Conservation (phyloP, 331 rosid genomes). For the Malus hybrid region DNA sequence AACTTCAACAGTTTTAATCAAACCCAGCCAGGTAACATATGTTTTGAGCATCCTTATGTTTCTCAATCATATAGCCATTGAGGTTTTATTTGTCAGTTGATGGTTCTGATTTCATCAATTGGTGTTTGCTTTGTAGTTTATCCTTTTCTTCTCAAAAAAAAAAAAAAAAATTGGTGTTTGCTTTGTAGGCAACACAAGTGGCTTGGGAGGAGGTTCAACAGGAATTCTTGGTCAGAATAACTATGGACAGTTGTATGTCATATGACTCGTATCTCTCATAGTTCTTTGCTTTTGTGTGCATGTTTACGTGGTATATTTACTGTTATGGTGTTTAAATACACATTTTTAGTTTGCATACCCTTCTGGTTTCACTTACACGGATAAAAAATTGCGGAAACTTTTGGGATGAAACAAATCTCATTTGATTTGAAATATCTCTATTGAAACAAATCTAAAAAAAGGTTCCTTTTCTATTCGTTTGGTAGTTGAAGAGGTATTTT, state of each 20-base stretch:
- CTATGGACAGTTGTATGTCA: slow-evolving; percentile 60
- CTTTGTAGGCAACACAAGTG: slow-evolving; percentile 42
- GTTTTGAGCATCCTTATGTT: not conserved
- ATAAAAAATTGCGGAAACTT: not conserved
- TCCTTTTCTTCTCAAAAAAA: no score
- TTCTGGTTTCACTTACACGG: not conserved
- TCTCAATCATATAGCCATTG: not conserved
- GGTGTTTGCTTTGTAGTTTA: not conserved
- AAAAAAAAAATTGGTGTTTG: not conserved
- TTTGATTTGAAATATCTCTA: not conserved
- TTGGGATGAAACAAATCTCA: not conserved
- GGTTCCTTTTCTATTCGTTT: not conserved
- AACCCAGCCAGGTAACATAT: slow-evolving; percentile 60
- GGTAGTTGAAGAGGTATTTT: not conserved
- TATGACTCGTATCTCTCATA: not conserved
- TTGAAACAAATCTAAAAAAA: not conserved
- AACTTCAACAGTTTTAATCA: slow-evolving; percentile 46
- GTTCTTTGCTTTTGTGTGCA: not conserved
- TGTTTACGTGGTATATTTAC: not conserved
- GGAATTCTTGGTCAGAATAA: slow-evolving; percentile 64
- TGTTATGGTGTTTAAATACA: not conserved
- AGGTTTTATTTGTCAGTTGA: slow-evolving; percentile 3
- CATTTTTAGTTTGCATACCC: not conserved
- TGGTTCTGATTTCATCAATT: slow-evolving; percentile 16
- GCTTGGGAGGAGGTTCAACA: slow-evolving; percentile 31